Percentiles rank a stretch among this genome's conserved stretches.
phyloP scores from a whole-genome alignment of 106 monocot genomes.

The Dendrobium catenatum region DNA sequence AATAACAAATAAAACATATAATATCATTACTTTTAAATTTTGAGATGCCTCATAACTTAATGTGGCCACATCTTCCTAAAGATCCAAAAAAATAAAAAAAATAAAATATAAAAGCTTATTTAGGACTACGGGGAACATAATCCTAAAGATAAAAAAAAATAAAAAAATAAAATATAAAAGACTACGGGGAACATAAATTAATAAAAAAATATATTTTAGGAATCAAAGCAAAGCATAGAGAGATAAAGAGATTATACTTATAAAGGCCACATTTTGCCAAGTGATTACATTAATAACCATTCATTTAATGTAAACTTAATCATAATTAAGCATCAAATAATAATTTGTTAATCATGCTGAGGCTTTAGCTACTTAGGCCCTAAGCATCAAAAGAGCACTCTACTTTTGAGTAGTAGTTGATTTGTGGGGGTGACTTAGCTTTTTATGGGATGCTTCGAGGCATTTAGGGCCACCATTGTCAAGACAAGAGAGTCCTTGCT shows the following conservation, averaged over 20 bases:
- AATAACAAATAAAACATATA: too few species aligned
- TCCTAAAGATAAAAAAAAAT: too few species aligned
- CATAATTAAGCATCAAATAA: neutral
- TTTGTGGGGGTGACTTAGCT: neutral
- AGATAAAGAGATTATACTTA: neutral
- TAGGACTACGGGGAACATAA: neutral
- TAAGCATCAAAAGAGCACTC: slow-evolving; percentile 6
- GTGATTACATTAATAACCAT: neutral
- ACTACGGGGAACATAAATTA: neutral
- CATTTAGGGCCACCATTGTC: too few species aligned
- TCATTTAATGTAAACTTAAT: neutral
- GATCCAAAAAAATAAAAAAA: neutral
- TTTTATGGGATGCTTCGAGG: neutral
- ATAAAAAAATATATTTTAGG: neutral
- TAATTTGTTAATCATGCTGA: slow-evolving; percentile 2
- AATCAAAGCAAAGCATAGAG: neutral
- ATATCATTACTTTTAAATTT: too few species aligned
- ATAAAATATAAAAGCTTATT: neutral
- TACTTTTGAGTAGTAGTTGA: neutral
- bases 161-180: neutral
- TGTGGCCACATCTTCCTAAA: neutral
- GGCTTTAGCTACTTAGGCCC: neutral
- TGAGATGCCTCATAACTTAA: too few species aligned
- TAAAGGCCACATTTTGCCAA: neutral
- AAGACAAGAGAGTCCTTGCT: too few species aligned